Percentiles rank a stretch among this genome's conserved stretches.
phyloP scores from a whole-genome alignment of 1,284 basidiomycete genomes.

The Porogramme epimiltina region DNA sequence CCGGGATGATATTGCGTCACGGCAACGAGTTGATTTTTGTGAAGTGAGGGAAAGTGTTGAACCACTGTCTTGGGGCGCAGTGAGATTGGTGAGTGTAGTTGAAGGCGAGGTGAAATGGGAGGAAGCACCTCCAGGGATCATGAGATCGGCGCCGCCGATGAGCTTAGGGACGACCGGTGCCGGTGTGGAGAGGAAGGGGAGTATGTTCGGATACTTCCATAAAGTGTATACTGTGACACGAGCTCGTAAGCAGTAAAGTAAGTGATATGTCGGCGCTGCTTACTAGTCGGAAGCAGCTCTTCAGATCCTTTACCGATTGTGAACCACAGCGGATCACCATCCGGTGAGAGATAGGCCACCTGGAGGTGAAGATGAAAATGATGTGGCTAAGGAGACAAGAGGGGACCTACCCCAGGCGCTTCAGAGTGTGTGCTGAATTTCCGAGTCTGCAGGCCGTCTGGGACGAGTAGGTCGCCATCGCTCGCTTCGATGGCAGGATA shows the following conservation, averaged over 20 bases:
- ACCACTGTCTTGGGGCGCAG: slow-evolving; percentile 46
- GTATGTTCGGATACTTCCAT: slow-evolving; percentile 67
- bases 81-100: not conserved
- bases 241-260: not conserved
- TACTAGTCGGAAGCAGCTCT: slow-evolving; percentile 72
- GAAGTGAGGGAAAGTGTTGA: slow-evolving; percentile 44
- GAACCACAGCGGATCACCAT: slow-evolving; percentile 85
- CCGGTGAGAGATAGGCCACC: slow-evolving; percentile 65
- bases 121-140: slow-evolving; percentile 75
- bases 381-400: not conserved
- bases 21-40: slow-evolving; percentile 56
- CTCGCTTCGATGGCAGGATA: slow-evolving; percentile 49
- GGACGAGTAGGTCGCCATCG: slow-evolving; percentile 63
- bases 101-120: not conserved
- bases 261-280: not conserved
- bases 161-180: slow-evolving; percentile 64
- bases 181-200: slow-evolving; percentile 70
- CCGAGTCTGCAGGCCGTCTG: slow-evolving; percentile 65
- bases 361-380: slow-evolving; percentile 25
- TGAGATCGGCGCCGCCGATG: slow-evolving; percentile 73
- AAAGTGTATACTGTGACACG: slow-evolving; percentile 59
- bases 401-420: slow-evolving; percentile 59
- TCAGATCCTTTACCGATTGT: slow-evolving; percentile 67
- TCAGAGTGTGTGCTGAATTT: slow-evolving; percentile 67
- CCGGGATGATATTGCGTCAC: slow-evolving; percentile 52